Evolutionary conservation across 1,284 basidiomycete species (phyloP), one percentile per base, ranked within the genome.

Genomic region (Cryptococcus amylolentus): DNA sequence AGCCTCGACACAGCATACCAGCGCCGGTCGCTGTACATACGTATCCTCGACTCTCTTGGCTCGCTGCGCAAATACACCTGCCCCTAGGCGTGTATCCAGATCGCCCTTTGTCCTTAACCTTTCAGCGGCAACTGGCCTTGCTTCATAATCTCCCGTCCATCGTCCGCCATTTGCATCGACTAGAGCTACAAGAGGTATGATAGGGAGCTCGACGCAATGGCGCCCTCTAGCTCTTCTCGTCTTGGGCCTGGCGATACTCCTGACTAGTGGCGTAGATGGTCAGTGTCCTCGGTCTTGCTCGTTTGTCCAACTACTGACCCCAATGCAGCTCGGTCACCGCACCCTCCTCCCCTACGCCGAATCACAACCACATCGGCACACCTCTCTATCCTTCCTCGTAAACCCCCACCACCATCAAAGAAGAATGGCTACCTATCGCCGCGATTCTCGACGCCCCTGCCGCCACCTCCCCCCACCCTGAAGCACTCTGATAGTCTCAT

Each of bases 361-460:
- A 48, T 76, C 10, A 68, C 71, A 46, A 62, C 72, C 3, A 46
- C 60, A 9, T 51, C 63, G 1, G 64, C 67, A 1, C 55, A 61
- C 6, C 51, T 76, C 5, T 60, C 66, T 23, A 87, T 89, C 56
- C 77, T 88, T 39, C 86, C 87, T 27, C 81, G 86, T 64, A 71
- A 64, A 51, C 31, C 41, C 31, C 31, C 46, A 28, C 41, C 47
- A 37, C 54, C 41, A 20, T 44, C 42, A 2, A 44, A 18, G 12
- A 35, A 27, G 10, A 12, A 48, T n/a, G 46, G 27, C 12, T 12
- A 18, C 42, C 20, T 40, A 8, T 27, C 48, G 1, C 61, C 62
- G 16, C 54, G 66, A 35, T 61, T 59, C 16, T 42, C 59, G 8
- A 55, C 55, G 10, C 52, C 59, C 1, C 48, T 61, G 12, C 58